Evolutionary conservation across 1,284 basidiomycete genomes (phyloP).

Genomic region (Boletus calvinii): DNA sequence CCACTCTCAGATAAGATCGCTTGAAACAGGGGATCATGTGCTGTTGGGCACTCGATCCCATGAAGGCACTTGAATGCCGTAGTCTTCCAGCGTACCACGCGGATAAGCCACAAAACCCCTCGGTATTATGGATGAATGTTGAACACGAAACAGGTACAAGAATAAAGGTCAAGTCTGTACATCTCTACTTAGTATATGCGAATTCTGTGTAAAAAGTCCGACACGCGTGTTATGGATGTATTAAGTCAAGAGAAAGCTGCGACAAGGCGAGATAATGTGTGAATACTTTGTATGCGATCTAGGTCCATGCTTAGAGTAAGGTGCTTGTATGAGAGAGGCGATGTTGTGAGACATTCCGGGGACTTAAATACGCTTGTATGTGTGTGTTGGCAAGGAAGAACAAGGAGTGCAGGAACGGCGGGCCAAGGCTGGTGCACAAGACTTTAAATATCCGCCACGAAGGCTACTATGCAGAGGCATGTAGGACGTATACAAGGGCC

Average conservation of each 20-base stretch:
- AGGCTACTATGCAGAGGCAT: constrained; percentile 4
- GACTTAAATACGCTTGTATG: neutral
- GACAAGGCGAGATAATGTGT: constrained; percentile 1
- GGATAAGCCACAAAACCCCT: constrained; percentile 6
- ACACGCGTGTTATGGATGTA: constrained; percentile 8
- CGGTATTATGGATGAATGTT: constrained; percentile 8
- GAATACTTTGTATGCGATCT: constrained; percentile 15
- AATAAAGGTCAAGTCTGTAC: constrained; percentile 15
- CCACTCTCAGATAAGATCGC: constrained; percentile 1
- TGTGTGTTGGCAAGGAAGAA: neutral
- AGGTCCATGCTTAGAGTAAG: constrained; percentile 16
- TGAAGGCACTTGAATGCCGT: constrained; percentile 1
- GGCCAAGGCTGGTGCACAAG: neutral
- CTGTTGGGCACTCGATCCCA: neutral
- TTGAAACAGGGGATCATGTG: constrained; percentile 2
- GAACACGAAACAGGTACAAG: constrained; percentile 19
- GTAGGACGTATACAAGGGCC: constrained; percentile 19
- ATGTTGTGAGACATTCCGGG: constrained; percentile 18
- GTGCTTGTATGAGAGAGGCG: constrained; percentile 12
- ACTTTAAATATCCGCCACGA: neutral
- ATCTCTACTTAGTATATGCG: constrained; percentile 14
- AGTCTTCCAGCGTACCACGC: neutral
- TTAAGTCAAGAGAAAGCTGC: constrained; percentile 13
- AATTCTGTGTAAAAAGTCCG: constrained; percentile 16
- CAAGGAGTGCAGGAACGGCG: neutral